Evolutionary conservation across 331 rosid genomes (phyloP).

Genomic region (Quercus lobata): DNA sequence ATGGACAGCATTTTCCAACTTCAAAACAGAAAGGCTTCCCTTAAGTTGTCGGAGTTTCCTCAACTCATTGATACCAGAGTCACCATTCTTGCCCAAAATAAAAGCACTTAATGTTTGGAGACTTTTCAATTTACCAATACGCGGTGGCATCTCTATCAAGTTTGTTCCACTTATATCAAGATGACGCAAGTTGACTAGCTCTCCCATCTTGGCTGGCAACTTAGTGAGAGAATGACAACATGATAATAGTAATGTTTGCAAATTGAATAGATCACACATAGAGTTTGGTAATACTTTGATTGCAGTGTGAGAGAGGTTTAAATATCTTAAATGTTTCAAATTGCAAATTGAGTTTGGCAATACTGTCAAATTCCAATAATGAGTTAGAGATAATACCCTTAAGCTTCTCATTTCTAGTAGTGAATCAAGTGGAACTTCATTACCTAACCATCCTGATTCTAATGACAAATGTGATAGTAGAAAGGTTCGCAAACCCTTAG

Average conservation of each 20-base stretch:
- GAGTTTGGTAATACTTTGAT: neutral
- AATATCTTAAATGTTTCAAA: neutral
- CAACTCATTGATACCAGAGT: neutral
- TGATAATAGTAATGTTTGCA: neutral
- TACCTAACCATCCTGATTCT: constrained; percentile 8
- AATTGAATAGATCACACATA: neutral
- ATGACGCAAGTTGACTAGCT: neutral
- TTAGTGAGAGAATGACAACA: neutral
- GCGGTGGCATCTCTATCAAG: neutral
- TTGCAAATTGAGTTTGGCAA: neutral
- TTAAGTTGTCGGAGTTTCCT: neutral
- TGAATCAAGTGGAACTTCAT: constrained; percentile 11
- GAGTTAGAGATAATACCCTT: constrained; percentile 17
- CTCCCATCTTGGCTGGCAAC: neutral
- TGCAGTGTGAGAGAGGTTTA: neutral
- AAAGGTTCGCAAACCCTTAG: constrained; percentile 2
- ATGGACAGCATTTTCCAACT: neutral
- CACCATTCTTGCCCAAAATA: neutral
- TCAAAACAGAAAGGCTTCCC: neutral
- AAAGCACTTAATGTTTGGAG: neutral
- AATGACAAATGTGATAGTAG: constrained; percentile 11
- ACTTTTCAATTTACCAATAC: neutral
- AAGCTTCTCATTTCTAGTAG: constrained; percentile 6
- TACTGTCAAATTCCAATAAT: neutral
- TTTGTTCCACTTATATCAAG: neutral